These are phyloP conservation scores for Globisporangium parvum DNA, from an alignment of 352 stramenopile genomes.

Conservation along the genomic window DNA sequence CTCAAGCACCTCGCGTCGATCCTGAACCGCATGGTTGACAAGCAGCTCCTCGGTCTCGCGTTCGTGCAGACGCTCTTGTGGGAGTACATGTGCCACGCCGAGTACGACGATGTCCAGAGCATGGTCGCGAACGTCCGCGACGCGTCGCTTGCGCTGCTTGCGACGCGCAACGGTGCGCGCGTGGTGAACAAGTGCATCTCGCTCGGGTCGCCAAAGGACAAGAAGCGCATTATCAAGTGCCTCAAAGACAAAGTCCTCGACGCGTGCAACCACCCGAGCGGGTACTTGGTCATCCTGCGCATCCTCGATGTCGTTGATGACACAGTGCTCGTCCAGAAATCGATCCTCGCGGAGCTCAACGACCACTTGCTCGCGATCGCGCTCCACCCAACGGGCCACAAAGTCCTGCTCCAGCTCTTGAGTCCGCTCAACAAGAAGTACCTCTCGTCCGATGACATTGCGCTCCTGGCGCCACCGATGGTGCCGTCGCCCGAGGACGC, in stretches of 20 bases:
- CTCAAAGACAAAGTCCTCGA: slow-evolving; percentile 89
- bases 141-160: slow-evolving; percentile 76
- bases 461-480: slow-evolving; percentile 67
- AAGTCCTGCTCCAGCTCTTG: slow-evolving; percentile 75
- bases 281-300: slow-evolving; percentile 87
- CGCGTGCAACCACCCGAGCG: slow-evolving; percentile 86
- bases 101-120: slow-evolving; percentile 70
- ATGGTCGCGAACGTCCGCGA: slow-evolving; percentile 87
- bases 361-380: slow-evolving; percentile 65
- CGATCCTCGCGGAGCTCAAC: slow-evolving; percentile 76
- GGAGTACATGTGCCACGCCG: slow-evolving; percentile 85
- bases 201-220: slow-evolving; percentile 81
- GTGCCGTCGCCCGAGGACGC: slow-evolving; percentile 58
- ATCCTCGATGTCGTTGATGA: slow-evolving; percentile 89
- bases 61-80: slow-evolving; percentile 88
- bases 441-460: slow-evolving; percentile 70
- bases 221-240: slow-evolving; percentile 89
- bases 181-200: slow-evolving; percentile 85
- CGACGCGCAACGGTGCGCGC: slow-evolving; percentile 82
- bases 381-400: slow-evolving; percentile 68
- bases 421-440: slow-evolving; percentile 82
- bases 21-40: slow-evolving; percentile 86
- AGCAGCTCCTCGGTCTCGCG: slow-evolving; percentile 81
- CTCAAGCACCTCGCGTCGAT: slow-evolving; percentile 62
- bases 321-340: slow-evolving; percentile 88